Evolutionary conservation across 495 filamentous ascomycete species (phyloP), one percentile per base, ranked within the genome.

Genomic region (Lentithecium fluviatile): DNA sequence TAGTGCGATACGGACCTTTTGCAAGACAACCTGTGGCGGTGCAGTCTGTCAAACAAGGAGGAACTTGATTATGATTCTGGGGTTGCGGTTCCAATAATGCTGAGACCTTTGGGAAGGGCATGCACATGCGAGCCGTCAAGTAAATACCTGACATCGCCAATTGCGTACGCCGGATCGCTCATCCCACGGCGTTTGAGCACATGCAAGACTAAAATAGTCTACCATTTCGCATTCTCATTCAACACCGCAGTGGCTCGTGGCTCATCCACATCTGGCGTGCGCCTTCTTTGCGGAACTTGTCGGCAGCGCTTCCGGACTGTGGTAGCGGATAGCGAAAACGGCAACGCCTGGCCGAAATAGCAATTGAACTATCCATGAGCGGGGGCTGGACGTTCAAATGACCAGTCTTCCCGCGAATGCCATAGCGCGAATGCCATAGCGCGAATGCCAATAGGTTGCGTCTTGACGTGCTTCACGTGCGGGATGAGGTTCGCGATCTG

Each of bases 11-110:
- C 59, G 59, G 53, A 32, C 45, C n/a, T n/a, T n/a, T n/a, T n/a
- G n/a, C n/a, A n/a, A n/a, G n/a, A n/a, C n/a, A 32, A 32, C 29
- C 25, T 64, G 65, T 57, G 65, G 60, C 65, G 25, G 60, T 61
- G 60, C 58, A 58, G 59, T 47, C 54, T 56, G 50, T 55, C 36
- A 4, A 38, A 38, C 47, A 51, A 52, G 46, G 58, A 8, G 49
- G 21, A 45, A 37, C 24, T 51, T 32, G 38, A 60, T 60, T 52
- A 56, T 51, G 34, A 43, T 15, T 7, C 38, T 21, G n/a, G 17
- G 36, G 46, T 50, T 55, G 37, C 19, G 21, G 60, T 51, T 56
- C 40, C 55, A 47, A 63, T 58, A 53, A 32, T 63, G 54, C 56
- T 63, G 45, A 57, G 13, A 17, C 51, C 32, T 24, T 54, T 20